Percentiles rank a stretch among this genome's conserved stretches.
phyloP scores from a whole-genome alignment of 208 protist species.

The Trypanosoma mega region DNA sequence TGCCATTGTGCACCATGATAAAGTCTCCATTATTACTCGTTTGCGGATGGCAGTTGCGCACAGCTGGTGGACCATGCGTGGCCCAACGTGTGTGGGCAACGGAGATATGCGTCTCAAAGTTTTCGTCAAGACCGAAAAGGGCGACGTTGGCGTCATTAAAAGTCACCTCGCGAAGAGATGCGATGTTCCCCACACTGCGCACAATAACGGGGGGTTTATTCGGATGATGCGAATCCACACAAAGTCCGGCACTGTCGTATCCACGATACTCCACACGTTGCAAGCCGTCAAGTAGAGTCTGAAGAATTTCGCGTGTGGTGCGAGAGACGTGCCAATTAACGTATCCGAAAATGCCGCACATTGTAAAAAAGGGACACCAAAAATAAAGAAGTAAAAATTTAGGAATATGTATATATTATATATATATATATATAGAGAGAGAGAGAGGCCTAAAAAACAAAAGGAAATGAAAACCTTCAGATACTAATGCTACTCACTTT shows the following conservation, averaged over 20 bases:
- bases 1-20: constrained; percentile 95
- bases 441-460: too few species aligned
- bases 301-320: constrained; percentile 56
- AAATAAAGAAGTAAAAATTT: too few species aligned
- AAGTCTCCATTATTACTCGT: constrained; percentile 74
- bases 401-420: too few species aligned
- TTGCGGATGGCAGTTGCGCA: constrained; percentile 95
- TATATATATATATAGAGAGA: constrained; percentile 1
- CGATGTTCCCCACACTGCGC: constrained; percentile 85
- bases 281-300: constrained; percentile 80
- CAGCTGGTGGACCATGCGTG: constrained; percentile 93
- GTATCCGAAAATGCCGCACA: constrained; percentile 93
- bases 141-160: constrained; percentile 3
- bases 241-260: constrained; percentile 95
- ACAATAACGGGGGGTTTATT: constrained; percentile 38
- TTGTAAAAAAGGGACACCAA: too few species aligned
- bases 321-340: constrained; percentile 38
- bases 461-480: too few species aligned
- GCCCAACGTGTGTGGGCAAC: constrained; percentile 98
- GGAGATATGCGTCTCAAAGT: constrained; percentile 50
- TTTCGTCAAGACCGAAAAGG: constrained; percentile 34
- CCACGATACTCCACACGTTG: constrained; percentile 94
- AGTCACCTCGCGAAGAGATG: constrained; percentile 42
- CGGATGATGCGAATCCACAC: constrained; percentile 40
- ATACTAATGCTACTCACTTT: too few species aligned